A percentile compares a stretch with the other conserved stretches of the same genome.
Evolutionary conservation across 768 basidiomycete species (phyloP).

Genomic region (Leucocoprinus leucothites): DNA sequence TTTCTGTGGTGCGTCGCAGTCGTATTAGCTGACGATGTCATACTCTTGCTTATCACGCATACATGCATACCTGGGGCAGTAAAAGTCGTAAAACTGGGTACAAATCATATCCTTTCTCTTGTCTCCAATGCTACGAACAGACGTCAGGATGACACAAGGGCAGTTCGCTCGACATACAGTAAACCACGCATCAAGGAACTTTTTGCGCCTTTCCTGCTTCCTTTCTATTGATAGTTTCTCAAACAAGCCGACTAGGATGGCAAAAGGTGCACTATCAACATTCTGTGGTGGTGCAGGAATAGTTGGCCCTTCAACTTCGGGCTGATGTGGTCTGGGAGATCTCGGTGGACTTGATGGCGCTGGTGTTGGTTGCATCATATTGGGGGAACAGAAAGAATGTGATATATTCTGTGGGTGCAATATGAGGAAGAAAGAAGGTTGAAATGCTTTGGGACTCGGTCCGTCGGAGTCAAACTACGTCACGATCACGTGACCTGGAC

Average conservation of each 20-base stretch:
- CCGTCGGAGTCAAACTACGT: constrained; percentile 9
- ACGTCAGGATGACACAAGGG: constrained; percentile 4
- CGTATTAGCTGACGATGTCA: background rate
- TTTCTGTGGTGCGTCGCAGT: constrained; percentile 53
- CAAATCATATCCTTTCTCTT: constrained; percentile 81
- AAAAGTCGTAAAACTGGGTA: constrained; percentile 89
- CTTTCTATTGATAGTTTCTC: constrained; percentile 69
- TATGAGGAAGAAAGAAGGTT: background rate
- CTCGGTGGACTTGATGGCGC: constrained; percentile 56
- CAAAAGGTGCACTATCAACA: constrained; percentile 65
- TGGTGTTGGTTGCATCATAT: constrained; percentile 63
- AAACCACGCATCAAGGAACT: constrained; percentile 75
- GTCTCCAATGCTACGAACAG: constrained; percentile 70
- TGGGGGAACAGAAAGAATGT: background rate
- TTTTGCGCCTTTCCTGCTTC: constrained; percentile 71
- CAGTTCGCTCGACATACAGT: constrained; percentile 47
- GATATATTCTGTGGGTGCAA: background rate
- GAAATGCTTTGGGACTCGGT: background rate
- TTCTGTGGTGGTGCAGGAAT: constrained; percentile 65
- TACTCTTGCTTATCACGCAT: background rate
- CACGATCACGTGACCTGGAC: constrained; percentile 18
- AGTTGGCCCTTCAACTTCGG: constrained; percentile 26
- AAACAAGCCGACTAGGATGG: constrained; percentile 67
- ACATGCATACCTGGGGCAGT: constrained; percentile 70
- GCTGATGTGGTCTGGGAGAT: constrained; percentile 34